Percentiles rank a stretch among this genome's conserved stretches.
Conservation (phyloP, 2,329 filamentous ascomycete species). For the Chaetomiaceae sp. region DNA sequence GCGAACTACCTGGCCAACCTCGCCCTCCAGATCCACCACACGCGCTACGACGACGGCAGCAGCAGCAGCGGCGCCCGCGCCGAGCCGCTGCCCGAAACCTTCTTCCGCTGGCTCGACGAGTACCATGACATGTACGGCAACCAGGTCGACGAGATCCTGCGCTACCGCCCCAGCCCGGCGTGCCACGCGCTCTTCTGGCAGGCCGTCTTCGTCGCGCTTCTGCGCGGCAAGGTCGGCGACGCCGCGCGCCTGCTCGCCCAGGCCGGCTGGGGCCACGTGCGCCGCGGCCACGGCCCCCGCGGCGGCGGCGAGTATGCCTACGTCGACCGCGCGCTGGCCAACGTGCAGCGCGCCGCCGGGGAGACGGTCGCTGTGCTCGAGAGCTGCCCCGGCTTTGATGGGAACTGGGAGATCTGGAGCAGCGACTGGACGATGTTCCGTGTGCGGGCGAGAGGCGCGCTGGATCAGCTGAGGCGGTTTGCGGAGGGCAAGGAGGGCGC, state of each 20-base stretch:
- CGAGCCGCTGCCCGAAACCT: conserved; percentile 63
- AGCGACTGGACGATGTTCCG: conserved; percentile 82
- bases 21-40: conserved; percentile 72
- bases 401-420: conserved; percentile 77
- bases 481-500: conserved; percentile 55
- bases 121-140: conserved; percentile 67
- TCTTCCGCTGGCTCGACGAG: conserved; percentile 76
- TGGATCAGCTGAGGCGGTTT: conserved; percentile 67
- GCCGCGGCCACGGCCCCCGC: conserved; percentile 61
- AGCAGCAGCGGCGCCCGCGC: conserved; percentile 18
- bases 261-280: conserved; percentile 73
- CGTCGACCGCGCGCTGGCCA: conserved; percentile 66
- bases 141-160: conserved; percentile 59
- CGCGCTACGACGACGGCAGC: conserved; percentile 36
- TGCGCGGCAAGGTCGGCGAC: conserved; percentile 67
- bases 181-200: conserved; percentile 80
- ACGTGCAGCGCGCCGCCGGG: conserved; percentile 66
- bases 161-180: conserved; percentile 64
- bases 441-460: conserved; percentile 61
- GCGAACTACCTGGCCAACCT: conserved; percentile 74
- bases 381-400: conserved; percentile 61
- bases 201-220: conserved; percentile 63
- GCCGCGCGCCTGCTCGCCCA: conserved; percentile 63
- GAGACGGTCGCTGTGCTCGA: conserved; percentile 64
- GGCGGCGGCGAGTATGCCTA: conserved; percentile 62